Evolutionary conservation across 768 basidiomycete species (phyloP).

Genomic region (Agaricus sinodeliciosus): DNA sequence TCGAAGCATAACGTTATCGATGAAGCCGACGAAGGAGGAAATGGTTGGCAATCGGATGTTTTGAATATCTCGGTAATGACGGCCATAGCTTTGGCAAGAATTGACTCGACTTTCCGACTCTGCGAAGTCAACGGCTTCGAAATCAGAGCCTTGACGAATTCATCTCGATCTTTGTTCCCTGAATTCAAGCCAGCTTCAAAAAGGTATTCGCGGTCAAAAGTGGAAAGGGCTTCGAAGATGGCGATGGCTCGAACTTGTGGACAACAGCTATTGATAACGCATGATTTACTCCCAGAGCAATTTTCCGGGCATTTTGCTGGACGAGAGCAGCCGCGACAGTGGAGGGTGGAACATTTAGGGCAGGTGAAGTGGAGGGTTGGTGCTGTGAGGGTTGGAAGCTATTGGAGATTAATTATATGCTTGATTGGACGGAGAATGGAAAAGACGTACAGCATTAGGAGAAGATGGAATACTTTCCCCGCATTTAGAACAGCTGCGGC

Average conservation of each 20-base stretch:
- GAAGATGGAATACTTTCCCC: slow-evolving; percentile 17
- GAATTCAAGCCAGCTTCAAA: slow-evolving; percentile 16
- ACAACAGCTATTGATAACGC: slow-evolving; percentile 26
- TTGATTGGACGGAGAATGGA: neutral
- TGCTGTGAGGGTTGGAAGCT: slow-evolving; percentile 12
- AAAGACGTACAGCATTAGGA: slow-evolving; percentile 16
- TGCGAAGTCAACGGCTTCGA: slow-evolving; percentile 1
- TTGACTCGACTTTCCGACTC: neutral
- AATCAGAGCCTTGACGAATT: slow-evolving; percentile 11
- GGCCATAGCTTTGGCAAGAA: neutral
- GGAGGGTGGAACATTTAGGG: slow-evolving; percentile 19
- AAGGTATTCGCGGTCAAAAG: slow-evolving; percentile 24
- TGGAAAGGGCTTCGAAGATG: slow-evolving; percentile 25
- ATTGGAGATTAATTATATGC: neutral
- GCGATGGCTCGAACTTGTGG: slow-evolving; percentile 23
- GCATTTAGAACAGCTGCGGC: slow-evolving; percentile 21
- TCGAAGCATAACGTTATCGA: neutral
- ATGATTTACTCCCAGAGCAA: slow-evolving; percentile 22
- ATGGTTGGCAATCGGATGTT: neutral
- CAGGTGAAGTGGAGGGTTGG: slow-evolving; percentile 23
- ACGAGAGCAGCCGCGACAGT: slow-evolving; percentile 27
- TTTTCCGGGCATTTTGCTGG: slow-evolving; percentile 15
- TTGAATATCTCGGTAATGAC: slow-evolving; percentile 3
- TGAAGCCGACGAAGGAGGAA: neutral
- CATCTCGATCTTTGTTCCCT: slow-evolving; percentile 2